These are phyloP conservation scores for Daedalea quercina DNA, from an alignment of 768 basidiomycete genomes.

Conservation along the genomic window DNA sequence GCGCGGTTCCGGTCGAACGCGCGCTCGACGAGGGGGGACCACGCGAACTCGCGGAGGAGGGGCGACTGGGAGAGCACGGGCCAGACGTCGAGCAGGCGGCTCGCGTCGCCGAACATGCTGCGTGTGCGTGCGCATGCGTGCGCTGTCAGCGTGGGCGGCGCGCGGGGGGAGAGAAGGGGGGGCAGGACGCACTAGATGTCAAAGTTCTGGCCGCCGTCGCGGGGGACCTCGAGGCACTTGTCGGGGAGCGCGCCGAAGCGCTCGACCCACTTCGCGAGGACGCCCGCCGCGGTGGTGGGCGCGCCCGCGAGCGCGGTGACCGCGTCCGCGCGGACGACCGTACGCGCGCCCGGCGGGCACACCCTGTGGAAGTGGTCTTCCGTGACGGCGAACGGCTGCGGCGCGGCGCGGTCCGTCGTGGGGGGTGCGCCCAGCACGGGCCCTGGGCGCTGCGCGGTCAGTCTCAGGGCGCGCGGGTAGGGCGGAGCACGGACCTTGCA, in stretches of 20 bases:
- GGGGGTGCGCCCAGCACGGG: slow-evolving; percentile 35
- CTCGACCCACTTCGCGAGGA: slow-evolving; percentile 36
- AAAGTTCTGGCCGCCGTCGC: slow-evolving; percentile 23
- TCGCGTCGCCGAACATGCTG: slow-evolving; percentile 10
- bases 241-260: slow-evolving; percentile 29
- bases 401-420: slow-evolving; percentile 24
- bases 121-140: not conserved
- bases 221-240: slow-evolving; percentile 30
- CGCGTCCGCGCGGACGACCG: slow-evolving; percentile 18
- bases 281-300: slow-evolving; percentile 15
- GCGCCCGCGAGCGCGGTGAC: slow-evolving; percentile 21
- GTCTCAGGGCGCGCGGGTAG: not conserved
- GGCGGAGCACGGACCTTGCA: slow-evolving; percentile 32
- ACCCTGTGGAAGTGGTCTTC: slow-evolving; percentile 31
- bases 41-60: slow-evolving; percentile 14
- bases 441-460: slow-evolving; percentile 23
- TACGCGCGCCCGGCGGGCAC: slow-evolving; percentile 29
- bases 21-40: slow-evolving; percentile 17
- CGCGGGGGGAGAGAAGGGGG: no score
- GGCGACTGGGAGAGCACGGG: slow-evolving; percentile 10
- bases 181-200: slow-evolving; percentile 25
- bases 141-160: no score
- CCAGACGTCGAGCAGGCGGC: slow-evolving; percentile 11
- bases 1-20: slow-evolving; percentile 17
- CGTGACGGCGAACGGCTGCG: slow-evolving; percentile 27